These are phyloP conservation scores for Suhomyces choctaworum DNA, from an alignment of 1,139 yeast genomes.

Conservation along the genomic window DNA sequence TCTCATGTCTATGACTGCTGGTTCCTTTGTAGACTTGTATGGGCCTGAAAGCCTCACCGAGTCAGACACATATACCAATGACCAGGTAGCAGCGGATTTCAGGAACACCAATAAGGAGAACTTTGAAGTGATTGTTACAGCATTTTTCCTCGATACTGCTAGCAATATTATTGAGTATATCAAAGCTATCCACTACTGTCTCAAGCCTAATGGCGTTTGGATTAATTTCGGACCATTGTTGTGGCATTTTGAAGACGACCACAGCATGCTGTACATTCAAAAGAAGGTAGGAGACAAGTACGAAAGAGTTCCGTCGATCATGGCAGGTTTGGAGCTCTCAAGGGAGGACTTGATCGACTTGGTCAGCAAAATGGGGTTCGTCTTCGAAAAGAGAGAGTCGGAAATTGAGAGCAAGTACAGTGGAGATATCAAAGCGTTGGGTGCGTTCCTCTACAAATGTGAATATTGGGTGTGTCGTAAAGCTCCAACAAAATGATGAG, in stretches of 20 bases:
- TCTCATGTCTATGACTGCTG: slow-evolving; percentile 75
- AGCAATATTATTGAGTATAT: slow-evolving; percentile 71
- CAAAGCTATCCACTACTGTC: slow-evolving; percentile 52
- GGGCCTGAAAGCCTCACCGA: slow-evolving; percentile 48
- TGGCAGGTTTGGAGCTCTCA: slow-evolving; percentile 64
- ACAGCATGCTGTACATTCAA: slow-evolving; percentile 23
- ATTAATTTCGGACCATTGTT: slow-evolving; percentile 81
- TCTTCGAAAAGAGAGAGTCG: slow-evolving; percentile 44
- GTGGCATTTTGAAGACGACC: slow-evolving; percentile 79
- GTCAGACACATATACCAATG: slow-evolving; percentile 41
- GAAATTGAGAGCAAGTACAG: slow-evolving; percentile 56
- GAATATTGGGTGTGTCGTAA: slow-evolving; percentile 70
- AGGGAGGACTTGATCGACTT: slow-evolving; percentile 57
- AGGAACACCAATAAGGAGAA: slow-evolving; percentile 36
- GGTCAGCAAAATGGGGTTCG: slow-evolving; percentile 55
- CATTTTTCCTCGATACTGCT: slow-evolving; percentile 81
- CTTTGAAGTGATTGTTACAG: slow-evolving; percentile 63
- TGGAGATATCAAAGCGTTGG: slow-evolving; percentile 52
- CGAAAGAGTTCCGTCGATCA: slow-evolving; percentile 31
- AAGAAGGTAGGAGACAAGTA: slow-evolving; percentile 26
- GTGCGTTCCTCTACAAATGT: slow-evolving; percentile 61
- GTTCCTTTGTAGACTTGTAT: slow-evolving; percentile 76
- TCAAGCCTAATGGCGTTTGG: slow-evolving; percentile 66
- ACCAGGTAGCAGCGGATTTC: slow-evolving; percentile 41
- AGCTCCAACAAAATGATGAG: too few species aligned